Evolutionary conservation across 1,284 basidiomycete species (phyloP).

Genomic region (Athelia sp.): DNA sequence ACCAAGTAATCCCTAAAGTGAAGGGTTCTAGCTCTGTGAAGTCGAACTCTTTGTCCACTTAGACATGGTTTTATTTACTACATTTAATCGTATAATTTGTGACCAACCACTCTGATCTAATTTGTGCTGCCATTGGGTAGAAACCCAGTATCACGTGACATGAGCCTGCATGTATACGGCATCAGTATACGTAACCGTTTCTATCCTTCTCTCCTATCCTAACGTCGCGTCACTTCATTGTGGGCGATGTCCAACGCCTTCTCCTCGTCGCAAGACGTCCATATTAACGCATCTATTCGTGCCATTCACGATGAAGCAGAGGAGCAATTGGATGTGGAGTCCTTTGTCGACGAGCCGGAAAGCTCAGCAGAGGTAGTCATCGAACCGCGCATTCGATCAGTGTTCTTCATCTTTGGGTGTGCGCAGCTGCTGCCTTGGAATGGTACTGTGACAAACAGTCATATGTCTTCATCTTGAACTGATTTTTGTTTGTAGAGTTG

Average conservation of each 20-base stretch:
- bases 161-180: too few relatives aligned
- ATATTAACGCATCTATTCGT: background rate
- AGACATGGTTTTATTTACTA: background rate
- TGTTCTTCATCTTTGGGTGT: slow-evolving; percentile 68
- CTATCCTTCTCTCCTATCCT: background rate
- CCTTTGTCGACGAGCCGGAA: too few relatives aligned
- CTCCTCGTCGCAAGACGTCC: slow-evolving; percentile 8
- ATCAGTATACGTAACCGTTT: too few relatives aligned
- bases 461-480: slow-evolving; percentile 5
- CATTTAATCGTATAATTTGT: background rate
- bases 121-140: too few relatives aligned
- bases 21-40: background rate
- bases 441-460: slow-evolving; percentile 34
- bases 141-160: too few relatives aligned
- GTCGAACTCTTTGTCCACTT: background rate
- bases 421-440: slow-evolving; percentile 78
- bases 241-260: background rate
- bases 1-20: slow-evolving; percentile 58
- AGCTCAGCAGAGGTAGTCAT: slow-evolving; percentile 9
- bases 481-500: slow-evolving; percentile 39
- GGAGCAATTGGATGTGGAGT: too few relatives aligned
- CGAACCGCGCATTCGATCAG: slow-evolving; percentile 48
- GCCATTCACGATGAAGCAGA: too few relatives aligned
- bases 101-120: too few relatives aligned
- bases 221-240: background rate